Evolutionary conservation across 257 asterid genomes (phyloP).

Genomic region (Echium plantagineum): DNA sequence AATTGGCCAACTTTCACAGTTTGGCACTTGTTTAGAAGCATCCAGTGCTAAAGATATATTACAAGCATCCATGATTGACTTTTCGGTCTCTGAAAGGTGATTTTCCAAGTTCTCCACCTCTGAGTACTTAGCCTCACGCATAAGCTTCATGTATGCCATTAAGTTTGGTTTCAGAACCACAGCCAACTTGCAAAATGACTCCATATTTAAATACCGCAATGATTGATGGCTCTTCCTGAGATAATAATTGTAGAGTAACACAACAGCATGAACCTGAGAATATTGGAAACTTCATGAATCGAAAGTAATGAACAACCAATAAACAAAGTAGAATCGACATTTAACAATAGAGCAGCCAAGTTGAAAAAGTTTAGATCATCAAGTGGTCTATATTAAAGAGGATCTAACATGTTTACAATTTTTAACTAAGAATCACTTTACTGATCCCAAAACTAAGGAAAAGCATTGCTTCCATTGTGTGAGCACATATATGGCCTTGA

Average conservation of each 20-base stretch:
- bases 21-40: conserved; percentile 11
- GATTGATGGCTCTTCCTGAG: conserved; percentile 15
- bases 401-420: no score
- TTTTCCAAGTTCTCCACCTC: conserved; percentile 16
- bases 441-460: neutral
- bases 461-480: no score
- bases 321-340: neutral
- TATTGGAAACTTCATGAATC: conserved; percentile 1
- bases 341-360: no score
- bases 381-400: no score
- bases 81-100: conserved; percentile 19
- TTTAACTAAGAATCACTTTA: neutral
- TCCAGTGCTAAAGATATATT: conserved; percentile 15
- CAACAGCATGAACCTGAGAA: conserved; percentile 22
- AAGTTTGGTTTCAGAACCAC: conserved; percentile 17
- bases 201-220: conserved; percentile 10
- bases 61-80: conserved; percentile 21
- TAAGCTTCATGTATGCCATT: conserved; percentile 18
- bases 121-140: conserved; percentile 14
- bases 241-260: conserved; percentile 22
- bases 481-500: no score
- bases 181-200: conserved; percentile 20
- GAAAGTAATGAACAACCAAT: neutral
- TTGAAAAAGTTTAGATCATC: no score
- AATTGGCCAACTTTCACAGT: conserved; percentile 14